Evolutionary conservation across 1,284 basidiomycete species (phyloP), one percentile per base, ranked within the genome.

Genomic region (Tilletiopsis washingtonensis): DNA sequence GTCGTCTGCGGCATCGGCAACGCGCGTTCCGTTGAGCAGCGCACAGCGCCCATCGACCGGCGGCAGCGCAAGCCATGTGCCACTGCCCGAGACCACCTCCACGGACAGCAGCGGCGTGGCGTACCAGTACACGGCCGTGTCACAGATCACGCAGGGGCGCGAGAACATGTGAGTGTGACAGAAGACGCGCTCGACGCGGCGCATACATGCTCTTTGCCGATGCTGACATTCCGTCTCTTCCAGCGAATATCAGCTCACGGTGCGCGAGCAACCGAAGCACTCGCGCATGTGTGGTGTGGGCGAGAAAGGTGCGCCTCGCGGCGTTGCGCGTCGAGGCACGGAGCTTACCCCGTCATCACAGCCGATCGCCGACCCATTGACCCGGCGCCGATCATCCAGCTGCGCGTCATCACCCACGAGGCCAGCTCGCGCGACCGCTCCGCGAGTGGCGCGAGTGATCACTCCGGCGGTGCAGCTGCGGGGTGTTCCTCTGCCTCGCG

Each of bases 331-430:
- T n/a, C n/a, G n/a, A 14, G 21, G 36, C 11, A 21, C 24, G 7
- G 12, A 44, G 23, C 24, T 24, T 14, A 24, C 24, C 12, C 38
- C 59, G 72, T 67, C 11, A n/a, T 14, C 6, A 19, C 34, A 24
- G 40, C 88, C 53, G 88, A 96, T 77, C 81, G 91, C 34, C 80
- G 91, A 25, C 90, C 91, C 2, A 89, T 97, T 69, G 90, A 96
- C 77, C 91, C 93, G 0, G 89, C 90, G 0, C 91, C 91, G 12
- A 91, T 96, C 73, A 83, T 96, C n/a, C 89, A 93, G 74, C 81
- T 97, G 5, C 83, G 86, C 47, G 87, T 96, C 49, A 80, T 88
- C 61, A 86, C 64, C 5, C 66, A 69, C 54, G 62, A 67, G 26
- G n/a, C 19, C 9, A 15, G 6, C 19, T 6, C 14, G 4, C 29